phyloP scores from a whole-genome alignment of 768 basidiomycete species.

The Suillus brevipes region DNA sequence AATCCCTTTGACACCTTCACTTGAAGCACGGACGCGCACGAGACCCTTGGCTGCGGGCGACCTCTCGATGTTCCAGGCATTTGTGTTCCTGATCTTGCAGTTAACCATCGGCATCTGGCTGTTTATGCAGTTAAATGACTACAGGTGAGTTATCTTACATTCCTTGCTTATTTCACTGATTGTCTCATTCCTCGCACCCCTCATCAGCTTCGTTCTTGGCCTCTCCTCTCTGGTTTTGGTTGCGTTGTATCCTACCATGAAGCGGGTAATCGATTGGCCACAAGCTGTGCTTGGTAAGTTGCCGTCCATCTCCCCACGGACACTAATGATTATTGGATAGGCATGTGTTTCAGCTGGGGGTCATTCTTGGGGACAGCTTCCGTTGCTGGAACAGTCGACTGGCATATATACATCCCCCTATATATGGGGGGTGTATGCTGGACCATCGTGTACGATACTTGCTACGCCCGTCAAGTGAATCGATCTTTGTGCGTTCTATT shows the following conservation, averaged over 20 bases:
- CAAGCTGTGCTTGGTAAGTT: constrained; percentile 30
- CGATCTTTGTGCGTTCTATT: neutral
- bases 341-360: constrained; percentile 1
- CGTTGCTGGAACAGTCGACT: neutral
- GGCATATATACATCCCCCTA: neutral
- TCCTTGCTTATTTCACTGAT: neutral
- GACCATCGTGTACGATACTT: neutral
- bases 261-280: constrained; percentile 30
- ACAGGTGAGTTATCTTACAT: neutral
- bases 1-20: neutral
- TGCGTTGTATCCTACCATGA: constrained; percentile 28
- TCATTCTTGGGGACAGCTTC: neutral
- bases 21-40: neutral
- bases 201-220: neutral
- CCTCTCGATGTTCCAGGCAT: neutral
- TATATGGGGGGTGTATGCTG: neutral
- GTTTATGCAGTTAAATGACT: neutral
- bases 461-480: neutral
- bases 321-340: neutral
- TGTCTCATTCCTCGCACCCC: neutral
- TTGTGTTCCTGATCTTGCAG: neutral
- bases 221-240: neutral
- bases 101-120: neutral
- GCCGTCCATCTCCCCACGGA: constrained; percentile 3
- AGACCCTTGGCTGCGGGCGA: neutral